A percentile compares a stretch with the other conserved stretches of the same genome.
These are phyloP conservation scores for Salix viminalis DNA, from an alignment of 345 rosid species.

Conservation along the genomic window DNA sequence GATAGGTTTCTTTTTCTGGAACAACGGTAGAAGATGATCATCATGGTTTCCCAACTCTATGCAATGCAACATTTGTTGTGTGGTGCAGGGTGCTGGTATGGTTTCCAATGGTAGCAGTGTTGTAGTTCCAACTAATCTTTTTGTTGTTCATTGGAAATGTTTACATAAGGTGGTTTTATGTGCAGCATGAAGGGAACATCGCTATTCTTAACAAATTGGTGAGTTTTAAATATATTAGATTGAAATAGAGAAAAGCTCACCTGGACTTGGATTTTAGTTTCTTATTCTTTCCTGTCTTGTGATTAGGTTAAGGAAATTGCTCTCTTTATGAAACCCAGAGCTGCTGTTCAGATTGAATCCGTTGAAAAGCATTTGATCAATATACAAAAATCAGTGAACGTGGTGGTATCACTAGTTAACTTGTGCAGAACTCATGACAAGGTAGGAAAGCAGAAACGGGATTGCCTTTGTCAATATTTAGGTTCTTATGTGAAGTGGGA, in stretches of 20 bases:
- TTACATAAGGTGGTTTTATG: conserved; percentile 17
- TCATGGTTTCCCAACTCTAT: conserved; percentile 53
- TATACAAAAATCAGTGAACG: conserved; percentile 55
- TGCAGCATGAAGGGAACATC: conserved; percentile 82
- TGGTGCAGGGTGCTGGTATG: conserved; percentile 79
- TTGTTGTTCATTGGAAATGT: conserved; percentile 2
- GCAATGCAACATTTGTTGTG: conserved; percentile 60
- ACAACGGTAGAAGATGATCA: conserved; percentile 35
- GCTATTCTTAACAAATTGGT: conserved; percentile 53
- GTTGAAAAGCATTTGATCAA: conserved; percentile 42
- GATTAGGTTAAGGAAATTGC: conserved; percentile 55
- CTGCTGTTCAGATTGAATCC: conserved; percentile 37
- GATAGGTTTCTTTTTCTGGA: conserved; percentile 43
- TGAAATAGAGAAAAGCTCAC: background rate
- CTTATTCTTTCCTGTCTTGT: conserved; percentile 3
- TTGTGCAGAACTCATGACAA: conserved; percentile 62
- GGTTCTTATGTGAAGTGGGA: background rate
- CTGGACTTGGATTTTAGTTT: background rate
- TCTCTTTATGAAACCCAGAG: conserved; percentile 34
- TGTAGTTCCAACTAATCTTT: background rate
- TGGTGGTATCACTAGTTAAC: conserved; percentile 66
- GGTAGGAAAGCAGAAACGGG: conserved; percentile 36
- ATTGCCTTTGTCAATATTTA: background rate
- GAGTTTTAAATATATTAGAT: conserved; percentile 19
- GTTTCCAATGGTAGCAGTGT: background rate